phyloP scores from a whole-genome alignment of 352 stramenopile species.

The Peronospora farinosa region DNA sequence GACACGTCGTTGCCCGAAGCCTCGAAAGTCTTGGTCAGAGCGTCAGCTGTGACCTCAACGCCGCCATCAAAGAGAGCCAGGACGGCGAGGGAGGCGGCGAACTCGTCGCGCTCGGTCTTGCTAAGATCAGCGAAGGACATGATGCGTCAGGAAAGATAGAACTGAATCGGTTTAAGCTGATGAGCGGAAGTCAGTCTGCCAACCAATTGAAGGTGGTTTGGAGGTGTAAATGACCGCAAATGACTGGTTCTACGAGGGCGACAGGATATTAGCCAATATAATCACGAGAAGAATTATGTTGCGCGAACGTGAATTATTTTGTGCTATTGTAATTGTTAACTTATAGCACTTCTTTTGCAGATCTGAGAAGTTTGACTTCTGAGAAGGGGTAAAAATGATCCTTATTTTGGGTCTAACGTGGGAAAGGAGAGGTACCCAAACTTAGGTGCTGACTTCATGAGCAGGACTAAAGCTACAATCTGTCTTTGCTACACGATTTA shows the following conservation, averaged over 20 bases:
- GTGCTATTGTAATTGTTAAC: slow-evolving; percentile 1
- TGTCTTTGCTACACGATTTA: slow-evolving; percentile 48
- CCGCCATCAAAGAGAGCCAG: slow-evolving; percentile 73
- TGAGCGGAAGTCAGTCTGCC: slow-evolving; percentile 68
- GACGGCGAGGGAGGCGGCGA: slow-evolving; percentile 77
- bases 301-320: not conserved
- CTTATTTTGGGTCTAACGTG: too few relatives aligned
- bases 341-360: too few relatives aligned
- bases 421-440: too few relatives aligned
- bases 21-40: slow-evolving; percentile 61
- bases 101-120: slow-evolving; percentile 79
- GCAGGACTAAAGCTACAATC: too few relatives aligned
- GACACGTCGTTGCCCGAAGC: slow-evolving; percentile 77
- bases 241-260: slow-evolving; percentile 52
- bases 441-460: too few relatives aligned
- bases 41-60: slow-evolving; percentile 74
- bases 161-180: slow-evolving; percentile 87
- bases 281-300: not conserved
- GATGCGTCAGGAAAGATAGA: slow-evolving; percentile 56
- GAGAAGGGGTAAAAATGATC: too few relatives aligned
- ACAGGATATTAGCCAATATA: slow-evolving; percentile 18
- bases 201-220: slow-evolving; percentile 7
- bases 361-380: too few relatives aligned
- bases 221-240: slow-evolving; percentile 32
- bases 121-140: slow-evolving; percentile 83